These are phyloP conservation scores for Citrus maxima DNA, from an alignment of 345 rosid species.

Conservation along the genomic window DNA sequence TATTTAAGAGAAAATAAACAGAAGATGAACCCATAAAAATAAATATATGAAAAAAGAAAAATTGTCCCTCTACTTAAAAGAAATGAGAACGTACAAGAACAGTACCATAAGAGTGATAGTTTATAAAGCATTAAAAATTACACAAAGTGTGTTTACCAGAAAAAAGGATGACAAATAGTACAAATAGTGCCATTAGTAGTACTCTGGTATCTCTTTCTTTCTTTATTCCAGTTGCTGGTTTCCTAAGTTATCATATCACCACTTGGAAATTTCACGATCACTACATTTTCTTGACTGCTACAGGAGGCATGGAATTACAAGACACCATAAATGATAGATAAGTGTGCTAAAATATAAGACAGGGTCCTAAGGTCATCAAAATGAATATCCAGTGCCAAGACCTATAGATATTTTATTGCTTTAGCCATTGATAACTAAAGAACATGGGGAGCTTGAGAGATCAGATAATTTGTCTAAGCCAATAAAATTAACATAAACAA, in stretches of 20 bases:
- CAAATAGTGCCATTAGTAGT: background rate
- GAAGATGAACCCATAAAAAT: background rate
- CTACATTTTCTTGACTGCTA: background rate
- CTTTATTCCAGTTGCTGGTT: background rate
- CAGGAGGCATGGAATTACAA: background rate
- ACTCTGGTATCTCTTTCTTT: background rate
- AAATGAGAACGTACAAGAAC: background rate
- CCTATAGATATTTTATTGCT: background rate
- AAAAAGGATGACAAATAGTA: background rate
- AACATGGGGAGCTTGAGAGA: background rate
- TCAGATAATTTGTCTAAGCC: background rate
- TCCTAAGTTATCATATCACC: background rate
- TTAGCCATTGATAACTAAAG: background rate
- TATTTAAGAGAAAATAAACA: background rate
- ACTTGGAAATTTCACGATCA: background rate
- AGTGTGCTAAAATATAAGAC: background rate
- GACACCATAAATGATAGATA: conserved; percentile 1
- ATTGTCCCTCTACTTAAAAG: background rate
- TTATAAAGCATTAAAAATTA: background rate
- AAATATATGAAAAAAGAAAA: background rate
- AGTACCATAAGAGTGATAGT: background rate
- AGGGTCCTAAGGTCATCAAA: background rate
- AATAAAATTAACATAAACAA: background rate
- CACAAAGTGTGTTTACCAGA: background rate
- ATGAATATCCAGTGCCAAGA: background rate